Base-by-base conservation (phyloP, 148 eudicot species). In the Diospyros lotus region DNA sequence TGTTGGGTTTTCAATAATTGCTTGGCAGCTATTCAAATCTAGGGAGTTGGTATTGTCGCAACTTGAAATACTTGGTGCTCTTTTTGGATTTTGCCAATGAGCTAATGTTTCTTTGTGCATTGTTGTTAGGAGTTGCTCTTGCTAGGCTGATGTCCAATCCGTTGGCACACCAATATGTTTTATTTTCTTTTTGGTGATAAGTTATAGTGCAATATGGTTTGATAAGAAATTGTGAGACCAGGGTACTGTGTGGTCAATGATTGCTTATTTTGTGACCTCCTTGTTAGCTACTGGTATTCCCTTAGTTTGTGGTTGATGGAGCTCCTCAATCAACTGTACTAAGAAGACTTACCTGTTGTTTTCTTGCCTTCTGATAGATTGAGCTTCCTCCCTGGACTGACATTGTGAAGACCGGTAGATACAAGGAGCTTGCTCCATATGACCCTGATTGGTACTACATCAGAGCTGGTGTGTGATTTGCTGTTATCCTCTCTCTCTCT, bases 361-460 rank as follows among this genome's bases (percentile, higher is more conserved):
- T 15, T n/a, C 55, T 77, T 43, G 13, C 52, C 10, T 43, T 63
- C 2, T 5, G 56, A 53, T 61, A 91, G 96, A 84, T 91, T 69
- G 82, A 79, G 77, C 77, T 79, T 14, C 82, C 85, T 2, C 71
- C 62, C 2, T 78, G 82, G 82, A 68, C 69, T 8, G 82, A 82
- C 73, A 79, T 82, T 10, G 85, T 79, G 71, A 82, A 82, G 80
- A 82, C 82, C 46, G 85, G 80, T 6, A 76, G 51, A 5, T 76
- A 59, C 54, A 82, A 82, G 71, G 82, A 82, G 71, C 85, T 82
- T 82, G 85, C 85, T n/a, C 85, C 85, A 6, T 82, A 82, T 61
- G 85, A 82, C 73, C 78, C 81, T 42, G 85, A 82, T 78, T 82
- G 85, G 85, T 82, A 82, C 69, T 82, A 82, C 69, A 82, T 82